These are phyloP conservation scores for Trichoderma asperelloides DNA, from an alignment of 495 filamentous ascomycete species.

Conservation along the genomic window DNA sequence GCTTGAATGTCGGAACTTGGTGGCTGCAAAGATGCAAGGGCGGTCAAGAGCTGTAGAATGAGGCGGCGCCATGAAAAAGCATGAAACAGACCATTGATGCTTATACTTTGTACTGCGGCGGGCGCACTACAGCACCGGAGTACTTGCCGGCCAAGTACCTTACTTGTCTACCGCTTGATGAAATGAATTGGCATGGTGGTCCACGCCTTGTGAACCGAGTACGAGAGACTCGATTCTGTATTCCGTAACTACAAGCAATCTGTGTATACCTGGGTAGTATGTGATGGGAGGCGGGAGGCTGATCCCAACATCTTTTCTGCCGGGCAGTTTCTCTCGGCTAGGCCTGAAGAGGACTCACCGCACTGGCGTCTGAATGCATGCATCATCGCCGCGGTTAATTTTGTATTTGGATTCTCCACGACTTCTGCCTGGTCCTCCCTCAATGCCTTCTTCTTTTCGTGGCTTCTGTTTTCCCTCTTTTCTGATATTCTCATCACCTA, in stretches of 20 bases:
- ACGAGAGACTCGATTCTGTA: not conserved
- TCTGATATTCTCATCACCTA: too few species aligned
- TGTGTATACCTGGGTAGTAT: not conserved
- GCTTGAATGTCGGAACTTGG: not conserved
- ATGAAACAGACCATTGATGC: not conserved
- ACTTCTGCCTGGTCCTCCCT: not conserved
- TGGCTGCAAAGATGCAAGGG: not conserved
- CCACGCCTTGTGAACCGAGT: not conserved
- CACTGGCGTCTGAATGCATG: not conserved
- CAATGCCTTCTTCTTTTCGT: too few species aligned
- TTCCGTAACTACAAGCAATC: not conserved
- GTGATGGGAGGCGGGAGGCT: not conserved
- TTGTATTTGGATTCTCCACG: not conserved
- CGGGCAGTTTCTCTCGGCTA: not conserved
- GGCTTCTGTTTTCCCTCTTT: too few species aligned
- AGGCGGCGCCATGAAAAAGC: conserved; percentile 4
- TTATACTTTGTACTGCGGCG: not conserved
- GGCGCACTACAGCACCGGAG: not conserved
- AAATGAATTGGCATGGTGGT: not conserved
- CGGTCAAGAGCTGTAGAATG: not conserved
- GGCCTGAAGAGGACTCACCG: not conserved
- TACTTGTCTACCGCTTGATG: too few species aligned
- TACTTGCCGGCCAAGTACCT: not conserved
- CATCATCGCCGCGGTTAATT: not conserved
- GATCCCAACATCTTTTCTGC: not conserved